Percentiles rank a stretch among this genome's conserved stretches.
These are phyloP conservation scores for Sporisorium reilianum DNA, from an alignment of 1,284 basidiomycete genomes.

Conservation along the genomic window DNA sequence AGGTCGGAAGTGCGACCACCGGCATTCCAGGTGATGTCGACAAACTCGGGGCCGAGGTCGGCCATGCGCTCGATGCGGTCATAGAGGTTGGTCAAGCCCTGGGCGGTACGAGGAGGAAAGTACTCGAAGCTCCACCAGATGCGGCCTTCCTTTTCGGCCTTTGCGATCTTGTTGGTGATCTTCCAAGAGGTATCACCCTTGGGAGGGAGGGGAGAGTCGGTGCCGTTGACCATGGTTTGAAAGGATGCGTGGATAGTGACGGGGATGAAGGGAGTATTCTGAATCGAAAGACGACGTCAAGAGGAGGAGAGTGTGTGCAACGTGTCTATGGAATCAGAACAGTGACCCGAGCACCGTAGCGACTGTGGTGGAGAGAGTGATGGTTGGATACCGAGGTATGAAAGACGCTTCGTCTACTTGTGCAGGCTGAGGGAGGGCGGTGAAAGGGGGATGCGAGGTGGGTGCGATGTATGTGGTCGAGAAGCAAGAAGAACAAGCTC, in stretches of 20 bases:
- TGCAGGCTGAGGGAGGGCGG: not conserved
- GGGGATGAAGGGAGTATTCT: conserved; percentile 43
- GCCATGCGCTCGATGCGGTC: conserved; percentile 99
- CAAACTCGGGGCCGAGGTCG: conserved; percentile 92
- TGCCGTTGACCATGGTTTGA: conserved; percentile 38
- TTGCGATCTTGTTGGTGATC: conserved; percentile 68
- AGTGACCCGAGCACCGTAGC: conserved; percentile 45
- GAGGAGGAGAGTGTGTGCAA: conserved; percentile 7
- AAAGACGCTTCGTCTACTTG: conserved; percentile 11
- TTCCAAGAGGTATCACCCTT: conserved; percentile 55
- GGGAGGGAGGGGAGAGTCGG: conserved; percentile 22
- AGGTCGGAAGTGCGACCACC: conserved; percentile 82
- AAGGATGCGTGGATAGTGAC: not conserved
- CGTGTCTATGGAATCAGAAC: conserved; percentile 49
- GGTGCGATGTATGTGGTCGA: not conserved
- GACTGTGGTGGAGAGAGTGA: conserved; percentile 3
- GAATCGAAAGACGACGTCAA: conserved; percentile 40
- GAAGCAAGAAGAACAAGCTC: not conserved
- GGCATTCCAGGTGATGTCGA: conserved; percentile 99
- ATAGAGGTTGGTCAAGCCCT: conserved; percentile 73
- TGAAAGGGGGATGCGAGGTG: not conserved
- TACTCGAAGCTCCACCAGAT: conserved; percentile 82
- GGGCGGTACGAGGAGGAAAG: conserved; percentile 93
- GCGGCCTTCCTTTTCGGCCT: conserved; percentile 65
- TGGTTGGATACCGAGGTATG: not conserved